Evolutionary conservation across 352 stramenopile species (phyloP).

Genomic region (Globisporangium iwayamae): DNA sequence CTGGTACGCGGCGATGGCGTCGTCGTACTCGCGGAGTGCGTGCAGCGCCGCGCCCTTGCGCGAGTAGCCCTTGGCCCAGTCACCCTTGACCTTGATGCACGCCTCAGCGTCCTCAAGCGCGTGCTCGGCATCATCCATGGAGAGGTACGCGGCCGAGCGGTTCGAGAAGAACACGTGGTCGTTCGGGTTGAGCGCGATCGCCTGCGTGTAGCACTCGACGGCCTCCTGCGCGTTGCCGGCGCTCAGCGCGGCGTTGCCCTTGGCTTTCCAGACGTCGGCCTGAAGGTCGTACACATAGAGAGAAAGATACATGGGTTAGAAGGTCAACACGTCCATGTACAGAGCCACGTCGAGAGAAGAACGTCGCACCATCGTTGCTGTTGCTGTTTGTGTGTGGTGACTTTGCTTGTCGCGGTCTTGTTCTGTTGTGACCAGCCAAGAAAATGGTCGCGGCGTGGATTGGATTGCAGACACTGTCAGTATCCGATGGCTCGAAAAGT

Average conservation of each 20-base stretch:
- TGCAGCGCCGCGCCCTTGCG: constrained; percentile 97
- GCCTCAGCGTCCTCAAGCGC: constrained; percentile 96
- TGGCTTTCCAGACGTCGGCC: constrained; percentile 87
- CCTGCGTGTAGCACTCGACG: constrained; percentile 96
- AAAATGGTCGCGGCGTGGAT: too few species aligned
- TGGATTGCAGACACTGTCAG: background rate
- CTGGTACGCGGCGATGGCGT: constrained; percentile 82
- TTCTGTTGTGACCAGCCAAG: background rate
- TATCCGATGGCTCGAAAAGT: background rate
- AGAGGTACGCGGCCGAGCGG: constrained; percentile 97
- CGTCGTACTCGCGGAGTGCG: constrained; percentile 85
- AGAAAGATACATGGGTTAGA: too few species aligned
- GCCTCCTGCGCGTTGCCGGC: constrained; percentile 92
- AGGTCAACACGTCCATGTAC: too few species aligned
- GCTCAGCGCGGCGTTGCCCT: constrained; percentile 95
- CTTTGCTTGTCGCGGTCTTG: constrained; percentile 3
- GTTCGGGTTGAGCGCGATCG: constrained; percentile 92
- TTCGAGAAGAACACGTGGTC: constrained; percentile 99
- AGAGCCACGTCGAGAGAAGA: background rate
- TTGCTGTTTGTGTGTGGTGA: background rate
- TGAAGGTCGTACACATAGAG: constrained; percentile 3
- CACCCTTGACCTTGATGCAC: constrained; percentile 93
- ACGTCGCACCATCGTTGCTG: background rate
- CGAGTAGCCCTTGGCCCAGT: constrained; percentile 97
- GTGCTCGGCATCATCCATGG: constrained; percentile 86